phyloP scores from a whole-genome alignment of 208 protist genomes.

The Leishmania amazonensis region DNA sequence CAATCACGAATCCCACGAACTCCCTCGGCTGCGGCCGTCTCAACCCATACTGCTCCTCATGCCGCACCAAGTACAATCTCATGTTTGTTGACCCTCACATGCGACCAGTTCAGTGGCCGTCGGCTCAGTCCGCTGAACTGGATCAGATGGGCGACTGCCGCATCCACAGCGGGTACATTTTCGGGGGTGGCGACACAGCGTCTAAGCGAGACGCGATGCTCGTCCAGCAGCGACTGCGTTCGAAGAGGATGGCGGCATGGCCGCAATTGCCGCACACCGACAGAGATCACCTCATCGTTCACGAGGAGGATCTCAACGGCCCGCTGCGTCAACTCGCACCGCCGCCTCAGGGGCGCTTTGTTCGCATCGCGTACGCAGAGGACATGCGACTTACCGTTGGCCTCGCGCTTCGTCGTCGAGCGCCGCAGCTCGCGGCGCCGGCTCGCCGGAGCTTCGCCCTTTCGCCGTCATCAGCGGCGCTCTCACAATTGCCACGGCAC shows the following conservation, averaged over 20 bases:
- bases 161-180: constrained; percentile 46
- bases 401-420: background rate
- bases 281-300: constrained; percentile 22
- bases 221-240: constrained; percentile 28
- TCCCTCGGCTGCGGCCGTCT: constrained; percentile 70
- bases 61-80: constrained; percentile 71
- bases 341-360: constrained; percentile 22
- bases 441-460: background rate
- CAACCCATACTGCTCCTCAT: constrained; percentile 85
- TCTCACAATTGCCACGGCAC: constrained; percentile 2
- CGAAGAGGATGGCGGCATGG: constrained; percentile 17
- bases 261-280: constrained; percentile 14
- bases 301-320: constrained; percentile 14
- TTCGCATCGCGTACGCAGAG: constrained; percentile 22
- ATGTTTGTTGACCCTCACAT: constrained; percentile 73
- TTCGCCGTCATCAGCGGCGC: constrained; percentile 1
- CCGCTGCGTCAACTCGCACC: constrained; percentile 30
- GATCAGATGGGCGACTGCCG: constrained; percentile 43
- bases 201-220: constrained; percentile 6
- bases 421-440: background rate
- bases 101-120: constrained; percentile 52
- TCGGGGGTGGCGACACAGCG: constrained; percentile 20
- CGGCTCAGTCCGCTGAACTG: constrained; percentile 30
- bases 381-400: background rate
- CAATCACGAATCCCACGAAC: constrained; percentile 27